Base-by-base conservation (phyloP, 2,329 filamentous ascomycete species). In the Claviceps cyperi region DNA sequence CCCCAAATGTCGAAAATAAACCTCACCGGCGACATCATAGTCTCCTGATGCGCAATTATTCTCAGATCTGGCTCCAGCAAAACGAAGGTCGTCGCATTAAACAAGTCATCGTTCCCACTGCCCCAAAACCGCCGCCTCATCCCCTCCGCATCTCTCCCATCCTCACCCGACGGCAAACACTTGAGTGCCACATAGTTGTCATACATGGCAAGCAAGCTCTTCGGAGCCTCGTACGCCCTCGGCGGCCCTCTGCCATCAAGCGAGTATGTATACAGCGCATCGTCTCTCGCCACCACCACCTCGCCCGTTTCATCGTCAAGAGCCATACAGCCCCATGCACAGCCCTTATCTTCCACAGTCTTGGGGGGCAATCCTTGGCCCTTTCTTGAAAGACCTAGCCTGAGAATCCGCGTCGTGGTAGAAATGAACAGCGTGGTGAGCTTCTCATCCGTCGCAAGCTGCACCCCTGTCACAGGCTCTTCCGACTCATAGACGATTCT, bases 401-500 rank as follows among this genome's bases (percentile, higher is more conserved):
- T 94, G 56, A 95, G 71, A 51, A 98, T 88, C 43, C 88, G 81
- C 32, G 81, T 84, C 0, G 90, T 96, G 0, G 92, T 98, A 3
- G 90, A 86, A 50, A 98, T 86, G 64, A 95, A 97, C 0, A 98
- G 74, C 0, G 85, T 91, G 2, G 86, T 92, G 41, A 77, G 60
- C 55, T 70, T 74, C 14, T 71, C 69, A 48, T 82, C 78, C 43
- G 75, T 72, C 43, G 74, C 68, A 53, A 95, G 84, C 60, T 92
- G 85, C 14, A 98, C 81, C 1, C 90, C 91, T 0, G 92, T 98
- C 9, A 98, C 82, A 0, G 92, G 94, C 64, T 98, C 92, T 59
- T 97, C 90, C 0, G 90, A 95, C 63, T 98, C 92, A 67, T 94
- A 92, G 9, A 98, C 87, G 36, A 91, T 92, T 49, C 92, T 81